These are phyloP conservation scores for Pseudogymnoascus sp. DNA, from an alignment of 2,329 filamentous ascomycete genomes.

Conservation along the genomic window DNA sequence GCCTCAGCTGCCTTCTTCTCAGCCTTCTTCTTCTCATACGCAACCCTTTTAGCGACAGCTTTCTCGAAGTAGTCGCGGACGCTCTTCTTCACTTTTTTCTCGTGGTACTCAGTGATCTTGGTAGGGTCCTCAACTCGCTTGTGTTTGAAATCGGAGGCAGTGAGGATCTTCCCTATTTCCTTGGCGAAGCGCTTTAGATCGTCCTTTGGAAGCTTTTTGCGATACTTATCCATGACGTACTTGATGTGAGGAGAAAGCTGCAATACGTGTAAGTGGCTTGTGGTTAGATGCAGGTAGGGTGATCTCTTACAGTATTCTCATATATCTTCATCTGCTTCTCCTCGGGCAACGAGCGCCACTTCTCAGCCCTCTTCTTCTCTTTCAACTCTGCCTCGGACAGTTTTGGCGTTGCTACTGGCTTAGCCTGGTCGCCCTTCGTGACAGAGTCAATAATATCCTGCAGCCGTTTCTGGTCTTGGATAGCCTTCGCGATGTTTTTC, in stretches of 20 bases:
- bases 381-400: conserved; percentile 40
- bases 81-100: conserved; percentile 73
- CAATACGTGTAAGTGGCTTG: conserved; percentile 11
- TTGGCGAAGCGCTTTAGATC: conserved; percentile 55
- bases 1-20: conserved; percentile 32
- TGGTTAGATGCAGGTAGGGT: not conserved
- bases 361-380: conserved; percentile 52
- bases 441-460: conserved; percentile 82
- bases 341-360: conserved; percentile 58
- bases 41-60: conserved; percentile 66
- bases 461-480: conserved; percentile 46
- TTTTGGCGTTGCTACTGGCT: conserved; percentile 10
- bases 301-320: conserved; percentile 72
- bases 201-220: conserved; percentile 77
- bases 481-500: conserved; percentile 41
- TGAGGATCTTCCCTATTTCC: conserved; percentile 76
- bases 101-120: conserved; percentile 66
- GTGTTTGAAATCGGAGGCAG: conserved; percentile 86
- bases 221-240: conserved; percentile 78
- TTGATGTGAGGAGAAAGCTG: conserved; percentile 81
- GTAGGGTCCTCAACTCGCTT: conserved; percentile 77
- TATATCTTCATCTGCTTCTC: conserved; percentile 96
- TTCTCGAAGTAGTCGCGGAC: conserved; percentile 83
- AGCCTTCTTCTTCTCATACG: conserved; percentile 56
- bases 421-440: conserved; percentile 56